These are phyloP conservation scores for Trichophyton mentagrophytes DNA, from an alignment of 2,329 filamentous ascomycete genomes.

Conservation along the genomic window DNA sequence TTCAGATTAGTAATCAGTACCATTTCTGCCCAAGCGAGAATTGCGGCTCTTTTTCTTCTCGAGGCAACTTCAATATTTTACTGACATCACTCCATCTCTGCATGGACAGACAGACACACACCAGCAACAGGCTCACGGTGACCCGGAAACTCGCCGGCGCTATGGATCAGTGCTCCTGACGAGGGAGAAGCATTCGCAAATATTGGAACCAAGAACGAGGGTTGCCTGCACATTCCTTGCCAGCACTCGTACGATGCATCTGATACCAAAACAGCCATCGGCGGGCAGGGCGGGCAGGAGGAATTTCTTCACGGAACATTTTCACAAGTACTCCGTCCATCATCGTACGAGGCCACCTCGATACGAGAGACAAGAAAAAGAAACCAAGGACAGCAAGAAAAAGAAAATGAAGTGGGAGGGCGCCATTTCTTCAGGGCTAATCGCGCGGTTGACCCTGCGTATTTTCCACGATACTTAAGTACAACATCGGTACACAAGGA, in stretches of 20 bases:
- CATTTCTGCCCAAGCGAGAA: not conserved
- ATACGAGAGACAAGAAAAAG: not conserved
- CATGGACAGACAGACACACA: not conserved
- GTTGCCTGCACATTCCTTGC: not conserved
- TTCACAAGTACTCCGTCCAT: not conserved
- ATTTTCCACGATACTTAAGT: not conserved
- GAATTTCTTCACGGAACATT: not conserved
- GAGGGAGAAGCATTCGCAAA: not conserved
- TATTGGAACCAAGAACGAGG: not conserved
- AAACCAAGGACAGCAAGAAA: not conserved
- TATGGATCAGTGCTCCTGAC: not conserved
- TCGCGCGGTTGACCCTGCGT: conserved; percentile 5
- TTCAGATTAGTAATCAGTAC: not conserved
- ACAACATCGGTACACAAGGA: not conserved
- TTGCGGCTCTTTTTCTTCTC: too few species aligned
- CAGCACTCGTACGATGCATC: not conserved
- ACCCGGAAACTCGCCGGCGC: not conserved
- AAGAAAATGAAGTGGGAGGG: not conserved
- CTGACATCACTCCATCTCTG: not conserved
- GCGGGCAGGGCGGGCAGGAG: not conserved
- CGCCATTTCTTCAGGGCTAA: conserved; percentile 3
- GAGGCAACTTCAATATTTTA: not conserved
- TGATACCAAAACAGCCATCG: not conserved
- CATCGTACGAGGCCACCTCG: not conserved
- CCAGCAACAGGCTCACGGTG: not conserved